A percentile compares a stretch with the other conserved stretches of the same genome.
Evolutionary conservation across 352 stramenopile genomes (phyloP).

Genomic region (Aphanomyces euteiches): DNA sequence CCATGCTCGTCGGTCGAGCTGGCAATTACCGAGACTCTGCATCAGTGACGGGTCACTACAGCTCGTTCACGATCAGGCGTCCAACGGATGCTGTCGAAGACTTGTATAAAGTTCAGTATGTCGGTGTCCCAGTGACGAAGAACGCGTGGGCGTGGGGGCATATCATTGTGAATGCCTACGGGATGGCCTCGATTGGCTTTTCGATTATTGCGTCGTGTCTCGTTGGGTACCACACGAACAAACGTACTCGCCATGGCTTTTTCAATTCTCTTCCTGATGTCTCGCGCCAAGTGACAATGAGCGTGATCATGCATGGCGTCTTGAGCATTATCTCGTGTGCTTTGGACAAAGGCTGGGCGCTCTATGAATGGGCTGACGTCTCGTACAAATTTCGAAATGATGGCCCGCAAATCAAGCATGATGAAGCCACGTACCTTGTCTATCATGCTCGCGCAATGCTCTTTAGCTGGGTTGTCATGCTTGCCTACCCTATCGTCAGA

Average conservation of each 20-base stretch:
- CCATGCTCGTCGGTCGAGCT: not conserved
- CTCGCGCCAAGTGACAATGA: not conserved
- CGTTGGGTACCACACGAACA: not conserved
- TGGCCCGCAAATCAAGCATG: too few species aligned
- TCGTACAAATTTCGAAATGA: not conserved
- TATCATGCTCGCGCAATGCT: not conserved
- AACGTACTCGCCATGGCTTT: not conserved
- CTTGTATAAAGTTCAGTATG: not conserved
- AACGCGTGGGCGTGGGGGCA: not conserved
- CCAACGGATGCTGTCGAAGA: not conserved
- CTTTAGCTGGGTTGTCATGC: not conserved
- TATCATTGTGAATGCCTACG: not conserved
- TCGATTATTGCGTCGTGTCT: not conserved
- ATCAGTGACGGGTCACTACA: not conserved
- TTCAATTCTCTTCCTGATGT: not conserved
- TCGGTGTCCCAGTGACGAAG: not conserved
- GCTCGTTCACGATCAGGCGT: not conserved
- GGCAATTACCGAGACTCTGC: not conserved
- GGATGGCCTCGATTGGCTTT: not conserved
- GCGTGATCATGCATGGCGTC: not conserved
- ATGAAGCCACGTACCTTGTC: not conserved
- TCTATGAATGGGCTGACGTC: not conserved
- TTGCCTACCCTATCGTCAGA: not conserved
- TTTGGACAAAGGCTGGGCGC: not conserved
- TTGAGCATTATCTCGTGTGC: not conserved